Conservation (phyloP, 208 protist genomes). For the Trypanosoma melophagium region DNA sequence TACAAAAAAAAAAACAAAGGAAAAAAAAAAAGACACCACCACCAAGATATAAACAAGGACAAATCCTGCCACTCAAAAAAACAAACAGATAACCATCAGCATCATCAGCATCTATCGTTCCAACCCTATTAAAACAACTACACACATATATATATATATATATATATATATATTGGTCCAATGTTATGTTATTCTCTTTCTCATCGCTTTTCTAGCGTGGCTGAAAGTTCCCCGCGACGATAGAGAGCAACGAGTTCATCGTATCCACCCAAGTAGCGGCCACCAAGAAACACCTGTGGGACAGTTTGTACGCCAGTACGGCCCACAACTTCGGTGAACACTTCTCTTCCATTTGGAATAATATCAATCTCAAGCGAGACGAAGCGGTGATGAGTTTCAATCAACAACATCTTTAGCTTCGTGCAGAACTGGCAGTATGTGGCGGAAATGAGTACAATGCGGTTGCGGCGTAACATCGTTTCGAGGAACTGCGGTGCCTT, state of each 20-base stretch:
- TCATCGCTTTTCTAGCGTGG: conserved; percentile 56
- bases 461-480: conserved; percentile 72
- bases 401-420: conserved; percentile 80
- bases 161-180: conserved; percentile 11
- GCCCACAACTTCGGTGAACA: conserved; percentile 75
- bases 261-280: conserved; percentile 85
- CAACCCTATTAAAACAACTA: not conserved
- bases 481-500: conserved; percentile 81
- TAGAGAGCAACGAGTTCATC: conserved; percentile 81
- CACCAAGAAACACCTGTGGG: conserved; percentile 80
- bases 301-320: conserved; percentile 78
- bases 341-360: conserved; percentile 81
- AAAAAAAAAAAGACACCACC: too few relatives aligned
- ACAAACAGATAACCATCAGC: conserved; percentile 25
- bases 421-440: conserved; percentile 90
- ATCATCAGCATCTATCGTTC: not conserved
- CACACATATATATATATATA: conserved; percentile 20
- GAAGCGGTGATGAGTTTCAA: conserved; percentile 81
- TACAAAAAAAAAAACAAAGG: not conserved
- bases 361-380: conserved; percentile 88
- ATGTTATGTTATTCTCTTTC: not conserved
- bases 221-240: conserved; percentile 50
- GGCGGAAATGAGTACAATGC: conserved; percentile 80
- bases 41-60: not conserved
- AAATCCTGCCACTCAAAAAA: conserved; percentile 1